Evolutionary conservation across 2,329 filamentous ascomycete genomes (phyloP), one percentile per base, ranked within the genome.

Genomic region (Fusarium musae): DNA sequence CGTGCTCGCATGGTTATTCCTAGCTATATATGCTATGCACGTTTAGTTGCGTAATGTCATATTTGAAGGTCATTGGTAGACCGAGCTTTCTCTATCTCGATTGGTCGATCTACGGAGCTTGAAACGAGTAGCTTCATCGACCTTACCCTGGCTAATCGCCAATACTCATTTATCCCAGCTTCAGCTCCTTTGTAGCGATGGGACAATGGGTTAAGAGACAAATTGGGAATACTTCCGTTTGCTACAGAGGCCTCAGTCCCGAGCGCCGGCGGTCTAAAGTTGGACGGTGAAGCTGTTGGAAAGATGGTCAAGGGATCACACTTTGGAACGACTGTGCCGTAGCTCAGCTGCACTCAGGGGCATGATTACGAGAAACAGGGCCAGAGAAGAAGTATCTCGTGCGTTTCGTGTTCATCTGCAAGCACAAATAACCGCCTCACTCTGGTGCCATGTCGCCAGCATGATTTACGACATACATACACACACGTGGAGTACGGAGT

Each of bases 91-190:
- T 40, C 28, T 36, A 40, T 59, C 52, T 39, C 36, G n/a, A 70
- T 65, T 69, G 66, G 65, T 53, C 52, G 53, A 70, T 70, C 49
- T 50, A 56, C 43, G 23, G 21, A 19, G 34, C 32, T 59, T 53
- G 59, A 53, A 65, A 49, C 46, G 43, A 28, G 40, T 40, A 36
- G 36, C 43, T 19, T 69, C 37, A 69, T 70, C 66, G 66, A 59
- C 21, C 15, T 49, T 23, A 54, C 49, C 26, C 59, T 40, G 26
- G 46, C 19, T 49, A 42, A 65, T 69, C 52, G 36, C 15, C 43
- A 49, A n/a, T 37, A 17, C 32, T 34, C 28, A 49, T 46, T 34
- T 46, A 47, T 37, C 42, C 21, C 30, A 43, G 40, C 40, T 43
- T 17, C 40, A 43, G 10, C 9, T 34, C 10, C 13, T 30, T 26